These are phyloP conservation scores for Lipomyces kockii DNA, from an alignment of 805 yeast species.

Conservation along the genomic window DNA sequence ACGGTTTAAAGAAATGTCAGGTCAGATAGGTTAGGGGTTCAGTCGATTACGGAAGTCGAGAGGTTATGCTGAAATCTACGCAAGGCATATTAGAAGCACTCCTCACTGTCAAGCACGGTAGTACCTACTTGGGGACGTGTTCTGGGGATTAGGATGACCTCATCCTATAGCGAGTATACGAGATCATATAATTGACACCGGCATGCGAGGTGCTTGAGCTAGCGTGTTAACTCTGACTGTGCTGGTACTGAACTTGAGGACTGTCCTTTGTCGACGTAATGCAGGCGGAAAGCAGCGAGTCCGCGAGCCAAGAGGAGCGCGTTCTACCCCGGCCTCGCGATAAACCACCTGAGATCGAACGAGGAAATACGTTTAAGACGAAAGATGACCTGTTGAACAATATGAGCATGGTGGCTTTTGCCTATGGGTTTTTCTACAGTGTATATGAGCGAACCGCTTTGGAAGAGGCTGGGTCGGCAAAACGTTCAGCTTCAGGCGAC, in stretches of 20 bases:
- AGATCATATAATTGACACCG: background rate
- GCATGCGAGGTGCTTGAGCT: background rate
- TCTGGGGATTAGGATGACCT: background rate
- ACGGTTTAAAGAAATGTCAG: background rate
- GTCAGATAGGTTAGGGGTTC: background rate
- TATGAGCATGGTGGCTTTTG: background rate
- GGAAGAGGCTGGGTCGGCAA: background rate
- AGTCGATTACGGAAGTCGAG: background rate
- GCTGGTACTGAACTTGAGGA: background rate
- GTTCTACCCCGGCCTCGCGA: background rate
- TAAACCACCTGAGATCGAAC: background rate
- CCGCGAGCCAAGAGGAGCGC: background rate
- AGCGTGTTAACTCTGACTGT: background rate
- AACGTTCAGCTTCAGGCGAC: background rate
- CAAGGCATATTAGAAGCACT: background rate
- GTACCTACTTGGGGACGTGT: too few relatives aligned
- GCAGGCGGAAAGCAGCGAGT: background rate
- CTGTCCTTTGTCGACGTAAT: background rate
- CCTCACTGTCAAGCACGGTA: background rate
- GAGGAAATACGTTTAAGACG: background rate
- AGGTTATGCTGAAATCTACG: background rate
- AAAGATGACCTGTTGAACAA: background rate
- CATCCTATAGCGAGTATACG: background rate
- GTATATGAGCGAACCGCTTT: background rate
- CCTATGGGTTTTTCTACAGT: background rate